phyloP scores from a whole-genome alignment of 2,329 filamentous ascomycete species.

The Colletotrichum lupini region DNA sequence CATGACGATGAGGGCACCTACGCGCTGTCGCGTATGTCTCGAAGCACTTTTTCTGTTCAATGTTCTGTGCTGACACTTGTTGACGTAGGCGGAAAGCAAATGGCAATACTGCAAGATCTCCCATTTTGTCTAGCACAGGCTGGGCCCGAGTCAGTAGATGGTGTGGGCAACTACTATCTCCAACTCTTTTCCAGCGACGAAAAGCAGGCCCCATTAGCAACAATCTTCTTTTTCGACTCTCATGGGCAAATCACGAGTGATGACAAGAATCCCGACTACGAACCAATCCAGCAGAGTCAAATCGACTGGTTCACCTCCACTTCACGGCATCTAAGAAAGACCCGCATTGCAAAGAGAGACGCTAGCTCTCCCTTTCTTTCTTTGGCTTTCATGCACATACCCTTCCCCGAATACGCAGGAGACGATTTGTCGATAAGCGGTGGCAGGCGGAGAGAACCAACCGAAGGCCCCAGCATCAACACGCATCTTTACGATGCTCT shows the following conservation, averaged over 20 bases:
- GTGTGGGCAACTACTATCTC: neutral
- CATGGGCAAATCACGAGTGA: neutral
- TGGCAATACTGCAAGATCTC: neutral
- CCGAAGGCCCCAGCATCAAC: slow-evolving; percentile 43
- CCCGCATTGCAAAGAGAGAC: slow-evolving; percentile 35
- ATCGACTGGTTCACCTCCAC: slow-evolving; percentile 45
- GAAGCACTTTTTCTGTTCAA: neutral
- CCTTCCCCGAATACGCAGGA: slow-evolving; percentile 43
- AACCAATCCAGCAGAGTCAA: slow-evolving; percentile 39
- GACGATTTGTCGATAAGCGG: slow-evolving; percentile 38
- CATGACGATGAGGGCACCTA: neutral
- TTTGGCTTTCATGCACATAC: slow-evolving; percentile 43
- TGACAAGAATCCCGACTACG: neutral
- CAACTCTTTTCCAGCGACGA: neutral
- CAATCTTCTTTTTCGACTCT: neutral
- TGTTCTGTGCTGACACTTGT: neutral
- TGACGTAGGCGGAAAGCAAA: neutral
- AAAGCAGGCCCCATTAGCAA: neutral
- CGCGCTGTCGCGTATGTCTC: neutral
- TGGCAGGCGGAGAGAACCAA: slow-evolving; percentile 43
- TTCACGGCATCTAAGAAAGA: slow-evolving; percentile 33
- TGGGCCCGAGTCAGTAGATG: neutral
- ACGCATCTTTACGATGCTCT: slow-evolving; percentile 46
- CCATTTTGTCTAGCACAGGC: neutral
- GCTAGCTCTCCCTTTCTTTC: slow-evolving; percentile 39